Percentiles rank a stretch among this genome's conserved stretches.
phyloP scores from a whole-genome alignment of 495 filamentous ascomycete species.

The Trypethelium eluteriae region DNA sequence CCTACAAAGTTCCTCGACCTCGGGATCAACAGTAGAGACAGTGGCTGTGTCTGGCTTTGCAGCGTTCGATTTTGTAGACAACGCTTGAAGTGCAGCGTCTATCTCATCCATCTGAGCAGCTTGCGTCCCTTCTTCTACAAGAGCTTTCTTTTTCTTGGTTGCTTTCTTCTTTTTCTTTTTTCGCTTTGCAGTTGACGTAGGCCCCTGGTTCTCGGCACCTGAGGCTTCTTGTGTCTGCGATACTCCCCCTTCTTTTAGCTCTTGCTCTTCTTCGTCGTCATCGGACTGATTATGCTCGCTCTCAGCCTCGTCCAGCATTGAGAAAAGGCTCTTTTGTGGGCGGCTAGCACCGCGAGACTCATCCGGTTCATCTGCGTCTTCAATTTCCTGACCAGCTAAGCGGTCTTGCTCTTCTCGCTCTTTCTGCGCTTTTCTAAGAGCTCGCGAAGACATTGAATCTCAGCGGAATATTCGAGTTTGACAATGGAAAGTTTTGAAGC shows the following conservation, averaged over 20 bases:
- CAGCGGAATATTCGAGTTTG: too few relatives aligned
- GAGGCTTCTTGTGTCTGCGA: constrained; percentile 17
- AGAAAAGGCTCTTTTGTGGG: constrained; percentile 45
- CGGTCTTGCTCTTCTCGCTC: constrained; percentile 29
- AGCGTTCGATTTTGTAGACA: constrained; percentile 17
- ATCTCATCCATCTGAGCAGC: constrained; percentile 57
- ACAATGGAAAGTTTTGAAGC: too few relatives aligned
- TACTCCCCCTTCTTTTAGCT: background rate
- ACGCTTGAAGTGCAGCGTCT: constrained; percentile 22
- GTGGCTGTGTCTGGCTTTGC: constrained; percentile 30
- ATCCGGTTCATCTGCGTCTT: constrained; percentile 24
- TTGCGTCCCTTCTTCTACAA: constrained; percentile 36
- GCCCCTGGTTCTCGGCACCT: background rate
- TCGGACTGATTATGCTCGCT: constrained; percentile 23
- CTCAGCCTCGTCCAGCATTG: constrained; percentile 46
- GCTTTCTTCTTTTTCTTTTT: constrained; percentile 46
- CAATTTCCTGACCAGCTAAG: constrained; percentile 14
- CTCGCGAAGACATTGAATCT: constrained; percentile 26
- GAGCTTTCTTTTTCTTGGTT: constrained; percentile 33
- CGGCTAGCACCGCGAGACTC: constrained; percentile 29
- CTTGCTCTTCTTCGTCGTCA: constrained; percentile 21
- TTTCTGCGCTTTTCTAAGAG: constrained; percentile 26
- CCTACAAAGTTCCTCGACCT: constrained; percentile 42
- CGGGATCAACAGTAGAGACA: constrained; percentile 24
- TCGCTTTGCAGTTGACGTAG: constrained; percentile 33